Conservation (phyloP, 768 basidiomycete species). For the Russula sp. region DNA sequence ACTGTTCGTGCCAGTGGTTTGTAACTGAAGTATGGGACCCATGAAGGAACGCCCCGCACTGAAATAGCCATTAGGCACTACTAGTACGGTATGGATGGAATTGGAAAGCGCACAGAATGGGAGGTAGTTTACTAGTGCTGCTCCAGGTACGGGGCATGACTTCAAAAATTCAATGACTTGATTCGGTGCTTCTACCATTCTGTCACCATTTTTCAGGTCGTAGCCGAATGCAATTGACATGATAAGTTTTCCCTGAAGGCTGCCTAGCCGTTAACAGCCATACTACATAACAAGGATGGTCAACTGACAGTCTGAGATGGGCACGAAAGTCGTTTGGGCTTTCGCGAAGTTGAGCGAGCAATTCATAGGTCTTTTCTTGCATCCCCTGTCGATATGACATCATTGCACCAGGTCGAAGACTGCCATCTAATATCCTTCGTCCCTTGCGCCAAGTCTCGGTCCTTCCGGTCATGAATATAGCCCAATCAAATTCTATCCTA, state of each 20-base stretch:
- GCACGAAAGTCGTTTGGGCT: not conserved
- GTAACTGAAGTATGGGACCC: constrained; percentile 14
- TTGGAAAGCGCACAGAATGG: constrained; percentile 15
- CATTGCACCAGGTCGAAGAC: not conserved
- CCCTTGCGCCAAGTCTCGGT: not conserved
- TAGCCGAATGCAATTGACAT: constrained; percentile 16
- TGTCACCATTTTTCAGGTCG: constrained; percentile 6
- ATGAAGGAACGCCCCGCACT: constrained; percentile 19
- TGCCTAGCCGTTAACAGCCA: not conserved
- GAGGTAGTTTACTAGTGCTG: constrained; percentile 9
- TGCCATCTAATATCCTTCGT: constrained; percentile 2
- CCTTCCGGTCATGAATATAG: not conserved
- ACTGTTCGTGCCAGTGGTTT: not conserved
- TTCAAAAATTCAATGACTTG: not conserved
- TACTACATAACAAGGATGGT: not conserved
- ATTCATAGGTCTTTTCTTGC: not conserved
- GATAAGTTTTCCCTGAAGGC: constrained; percentile 3
- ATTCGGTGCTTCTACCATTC: not conserved
- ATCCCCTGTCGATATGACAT: not conserved
- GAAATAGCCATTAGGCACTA: not conserved
- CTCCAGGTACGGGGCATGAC: constrained; percentile 3
- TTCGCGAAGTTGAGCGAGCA: not conserved
- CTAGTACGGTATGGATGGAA: too few relatives aligned
- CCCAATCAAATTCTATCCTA: constrained; percentile 6
- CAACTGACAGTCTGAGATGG: not conserved